Evolutionary conservation across 2,329 filamentous ascomycete species (phyloP), one percentile per base, ranked within the genome.

Genomic region (Seiridium cupressi): DNA sequence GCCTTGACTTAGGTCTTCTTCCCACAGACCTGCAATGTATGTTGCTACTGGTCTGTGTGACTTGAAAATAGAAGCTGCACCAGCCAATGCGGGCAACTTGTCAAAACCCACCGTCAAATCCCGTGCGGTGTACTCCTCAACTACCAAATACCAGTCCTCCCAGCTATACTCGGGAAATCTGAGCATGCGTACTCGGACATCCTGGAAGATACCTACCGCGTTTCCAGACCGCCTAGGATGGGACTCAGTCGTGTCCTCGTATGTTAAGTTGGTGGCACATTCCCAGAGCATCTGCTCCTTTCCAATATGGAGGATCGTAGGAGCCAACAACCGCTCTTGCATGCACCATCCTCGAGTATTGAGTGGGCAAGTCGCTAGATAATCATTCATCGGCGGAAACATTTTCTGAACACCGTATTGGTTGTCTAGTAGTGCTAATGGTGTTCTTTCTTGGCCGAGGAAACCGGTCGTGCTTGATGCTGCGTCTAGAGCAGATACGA

Each of bases 11-110:
- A 66, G 54, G 38, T 66, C 63, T 42, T 64, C 63, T 8, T 59
- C 59, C 65, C 65, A 66, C n/a, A 65, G 51, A 8, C 62, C 64
- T 4, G 61, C 64, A 9, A 66, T 51, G 26, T 66, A 66, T 26
- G 64, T 66, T 48, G 60, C 53, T 10, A n/a, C 31, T 2, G 56
- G 51, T 3, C 4, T n/a, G 40, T 42, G 51, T 7, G 32, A 35
- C 40, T 51, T 55, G 26, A 66, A 62, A n/a, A 64, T n/a, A 3
- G 60, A 31, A 3, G 65, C 65, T 1, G 62, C 65, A 53, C 64
- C 64, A 10, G 57, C 61, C 9, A 66, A 34, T 11, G 64, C 64
- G 10, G 63, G 64, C 11, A 66, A 47, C 51, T 65, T 66, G 56
- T 66, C 64, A 3, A 59, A 59, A 13, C 56, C 49, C 11, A 63